phyloP scores from a whole-genome alignment of 768 basidiomycete species.

The Mycena floridula region DNA sequence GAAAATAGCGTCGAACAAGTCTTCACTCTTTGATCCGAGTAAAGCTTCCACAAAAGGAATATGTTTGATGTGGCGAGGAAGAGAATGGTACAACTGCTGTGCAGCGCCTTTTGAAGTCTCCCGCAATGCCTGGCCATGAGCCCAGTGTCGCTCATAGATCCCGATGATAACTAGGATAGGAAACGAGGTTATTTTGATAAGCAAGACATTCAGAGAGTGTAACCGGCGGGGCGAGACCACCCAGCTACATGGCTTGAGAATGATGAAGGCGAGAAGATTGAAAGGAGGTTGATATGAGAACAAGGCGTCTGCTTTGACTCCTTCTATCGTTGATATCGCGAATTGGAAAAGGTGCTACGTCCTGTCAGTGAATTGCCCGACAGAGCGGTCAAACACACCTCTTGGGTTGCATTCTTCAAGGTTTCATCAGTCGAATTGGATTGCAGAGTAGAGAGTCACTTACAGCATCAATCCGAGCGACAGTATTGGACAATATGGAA shows the following conservation, averaged over 20 bases:
- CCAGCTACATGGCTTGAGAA: slow-evolving; percentile 78
- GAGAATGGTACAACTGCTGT: slow-evolving; percentile 51
- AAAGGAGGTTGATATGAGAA: slow-evolving; percentile 93
- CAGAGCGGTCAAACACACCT: slow-evolving; percentile 45
- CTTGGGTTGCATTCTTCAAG: slow-evolving; percentile 40
- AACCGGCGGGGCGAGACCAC: slow-evolving; percentile 68
- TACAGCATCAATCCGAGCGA: slow-evolving; percentile 70
- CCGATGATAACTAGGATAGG: slow-evolving; percentile 74
- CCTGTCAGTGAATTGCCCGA: slow-evolving; percentile 39
- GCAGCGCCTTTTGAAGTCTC: slow-evolving; percentile 47
- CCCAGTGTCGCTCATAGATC: slow-evolving; percentile 71
- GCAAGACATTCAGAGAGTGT: slow-evolving; percentile 81
- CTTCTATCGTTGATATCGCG: slow-evolving; percentile 83
- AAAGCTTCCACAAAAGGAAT: slow-evolving; percentile 73
- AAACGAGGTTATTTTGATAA: slow-evolving; percentile 80
- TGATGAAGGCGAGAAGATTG: slow-evolving; percentile 72
- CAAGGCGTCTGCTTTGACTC: slow-evolving; percentile 83
- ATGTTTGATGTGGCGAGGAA: slow-evolving; percentile 67
- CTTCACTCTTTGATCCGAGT: slow-evolving; percentile 61
- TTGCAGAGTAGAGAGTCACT: slow-evolving; percentile 17
- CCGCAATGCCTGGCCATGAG: slow-evolving; percentile 42
- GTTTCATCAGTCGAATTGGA: too few species aligned
- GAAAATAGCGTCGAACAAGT: slow-evolving; percentile 76
- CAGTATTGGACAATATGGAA: slow-evolving; percentile 87
- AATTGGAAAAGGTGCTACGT: slow-evolving; percentile 80